phyloP scores from a whole-genome alignment of 2,329 filamentous ascomycete genomes.

The Sporothrix luriei region DNA sequence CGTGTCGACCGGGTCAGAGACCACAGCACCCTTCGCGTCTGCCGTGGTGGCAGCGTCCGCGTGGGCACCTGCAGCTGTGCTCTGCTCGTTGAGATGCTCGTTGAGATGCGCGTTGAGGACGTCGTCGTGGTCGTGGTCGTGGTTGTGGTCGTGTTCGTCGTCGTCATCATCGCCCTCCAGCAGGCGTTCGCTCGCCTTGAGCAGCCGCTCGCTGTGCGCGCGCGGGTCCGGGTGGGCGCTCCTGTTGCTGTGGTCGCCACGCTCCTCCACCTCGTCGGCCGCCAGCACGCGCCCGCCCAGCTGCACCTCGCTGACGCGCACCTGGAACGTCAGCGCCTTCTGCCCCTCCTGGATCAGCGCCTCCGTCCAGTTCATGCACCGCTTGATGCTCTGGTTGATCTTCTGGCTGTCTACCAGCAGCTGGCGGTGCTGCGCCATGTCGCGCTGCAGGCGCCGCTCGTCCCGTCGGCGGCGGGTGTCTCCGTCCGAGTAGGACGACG shows the following conservation, averaged over 20 bases:
- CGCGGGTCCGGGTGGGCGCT: not conserved
- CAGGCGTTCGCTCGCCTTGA: not conserved
- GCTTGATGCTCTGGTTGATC: constrained; percentile 90
- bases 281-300: constrained; percentile 78
- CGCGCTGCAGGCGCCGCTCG: constrained; percentile 78
- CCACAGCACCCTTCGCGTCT: no score
- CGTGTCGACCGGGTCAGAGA: not conserved
- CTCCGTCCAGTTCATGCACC: constrained; percentile 87
- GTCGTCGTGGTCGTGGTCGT: not conserved
- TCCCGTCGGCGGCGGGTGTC: constrained; percentile 64
- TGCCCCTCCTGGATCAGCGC: constrained; percentile 85
- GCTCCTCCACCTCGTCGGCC: constrained; percentile 63
- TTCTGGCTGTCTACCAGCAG: constrained; percentile 87
- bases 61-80: not conserved
- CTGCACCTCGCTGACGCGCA: constrained; percentile 76
- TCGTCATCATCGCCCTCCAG: not conserved
- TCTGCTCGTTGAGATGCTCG: not conserved
- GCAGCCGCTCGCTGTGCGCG: not conserved
- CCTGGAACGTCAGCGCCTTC: constrained; percentile 78
- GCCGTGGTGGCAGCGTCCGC: not conserved
- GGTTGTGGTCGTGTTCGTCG: no score
- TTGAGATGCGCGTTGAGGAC: not conserved
- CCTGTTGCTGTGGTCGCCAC: constrained; percentile 1
- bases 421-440: constrained; percentile 86
- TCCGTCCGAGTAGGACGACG: constrained; percentile 39